Evolutionary conservation across 495 filamentous ascomycete species (phyloP).

Genomic region (Lepidopterella palustris): DNA sequence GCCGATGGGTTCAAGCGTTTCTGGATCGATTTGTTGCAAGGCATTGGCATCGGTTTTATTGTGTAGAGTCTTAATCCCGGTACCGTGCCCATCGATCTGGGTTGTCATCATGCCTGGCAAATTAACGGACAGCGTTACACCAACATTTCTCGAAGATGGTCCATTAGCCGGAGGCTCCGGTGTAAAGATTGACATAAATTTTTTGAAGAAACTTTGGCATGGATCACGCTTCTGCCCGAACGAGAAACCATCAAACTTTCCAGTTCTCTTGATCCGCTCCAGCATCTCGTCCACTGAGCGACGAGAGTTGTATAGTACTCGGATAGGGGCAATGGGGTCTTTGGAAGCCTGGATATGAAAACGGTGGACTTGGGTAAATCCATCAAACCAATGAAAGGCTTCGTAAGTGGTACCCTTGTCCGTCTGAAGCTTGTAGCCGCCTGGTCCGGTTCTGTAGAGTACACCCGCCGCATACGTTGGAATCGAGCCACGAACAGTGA

Average conservation of each 20-base stretch:
- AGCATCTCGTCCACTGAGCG: constrained; percentile 52
- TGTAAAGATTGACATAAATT: constrained; percentile 53
- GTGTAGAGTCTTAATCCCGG: constrained; percentile 46
- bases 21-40: constrained; percentile 57
- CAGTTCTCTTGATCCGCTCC: constrained; percentile 48
- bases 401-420: constrained; percentile 50
- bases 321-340: constrained; percentile 27
- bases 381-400: constrained; percentile 71
- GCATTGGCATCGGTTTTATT: constrained; percentile 53
- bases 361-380: constrained; percentile 66
- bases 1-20: constrained; percentile 63
- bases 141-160: constrained; percentile 42
- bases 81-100: constrained; percentile 2
- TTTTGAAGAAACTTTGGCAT: constrained; percentile 60
- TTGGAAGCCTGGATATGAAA: constrained; percentile 51
- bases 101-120: constrained; percentile 43
- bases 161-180: neutral
- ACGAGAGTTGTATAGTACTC: constrained; percentile 67
- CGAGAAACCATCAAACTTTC: constrained; percentile 41
- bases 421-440: constrained; percentile 50
- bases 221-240: constrained; percentile 64
- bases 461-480: constrained; percentile 44
- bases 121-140: constrained; percentile 55
- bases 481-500: constrained; percentile 22
- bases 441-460: constrained; percentile 69